Evolutionary conservation across 139 green algal genomes (phyloP), one percentile per base, ranked within the genome.

Genomic region (Penium margaritaceum): DNA sequence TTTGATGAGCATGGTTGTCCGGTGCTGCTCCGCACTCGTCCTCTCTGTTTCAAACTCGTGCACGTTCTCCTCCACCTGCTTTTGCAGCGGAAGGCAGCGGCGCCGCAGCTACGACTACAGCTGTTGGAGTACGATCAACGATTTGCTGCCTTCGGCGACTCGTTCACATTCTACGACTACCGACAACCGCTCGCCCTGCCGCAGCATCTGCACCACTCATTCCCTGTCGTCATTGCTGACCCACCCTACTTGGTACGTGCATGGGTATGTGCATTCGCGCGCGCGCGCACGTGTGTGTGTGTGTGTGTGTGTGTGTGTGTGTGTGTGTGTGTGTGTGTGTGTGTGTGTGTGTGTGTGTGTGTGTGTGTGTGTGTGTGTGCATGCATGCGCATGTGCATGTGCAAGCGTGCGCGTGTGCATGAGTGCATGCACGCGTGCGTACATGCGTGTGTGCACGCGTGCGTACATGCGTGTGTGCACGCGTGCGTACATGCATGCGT

Each of bases 91-190:
- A n/a, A n/a, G n/a, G n/a, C n/a, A n/a, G n/a, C n/a, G n/a, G n/a
- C n/a, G n/a, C n/a, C 38, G 36, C 29, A 61, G 37, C 27, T 47
- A 27, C n/a, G 72, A 17, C 62, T 60, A 24, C 74, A 74, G 9
- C 72, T 87, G 53, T 38, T 87, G 39, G 83, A 87, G 64, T 84
- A 81, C 53, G 83, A 87, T 54, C n/a, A 17, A 7, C 80, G 83
- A 29, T 87, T 87, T 64, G 81, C 71, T 14, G 61, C 63, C 33
- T 63, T 80, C 60, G 80, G 34, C 54, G 9, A 30, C 57, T 21
- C 70, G 38, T 87, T 86, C 53, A 63, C 82, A 2, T 68, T 81
- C 29, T 87, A 86, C 38, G 83, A 87, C 67, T 87, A 87, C 71
- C 77, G 71, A 14, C 15, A 79, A 37, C 83, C 83, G 7, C 2